A percentile compares a stretch with the other conserved stretches of the same genome.
Evolutionary conservation across 352 stramenopile genomes (phyloP).

Genomic region (Lagenidium sp.): DNA sequence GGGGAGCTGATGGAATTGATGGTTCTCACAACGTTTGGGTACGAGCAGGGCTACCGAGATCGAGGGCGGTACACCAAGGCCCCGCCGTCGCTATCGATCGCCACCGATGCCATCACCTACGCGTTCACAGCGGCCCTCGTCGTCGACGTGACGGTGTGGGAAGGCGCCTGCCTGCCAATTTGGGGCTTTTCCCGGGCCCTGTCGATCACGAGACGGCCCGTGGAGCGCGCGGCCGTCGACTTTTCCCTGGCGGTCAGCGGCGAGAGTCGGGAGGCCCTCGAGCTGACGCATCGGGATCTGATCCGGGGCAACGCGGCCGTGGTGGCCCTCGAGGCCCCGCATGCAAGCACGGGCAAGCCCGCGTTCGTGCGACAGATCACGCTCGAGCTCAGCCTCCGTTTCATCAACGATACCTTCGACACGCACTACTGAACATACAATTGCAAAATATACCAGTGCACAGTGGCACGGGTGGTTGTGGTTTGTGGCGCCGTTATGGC

Average conservation of each 20-base stretch:
- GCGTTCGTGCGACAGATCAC: constrained; percentile 31
- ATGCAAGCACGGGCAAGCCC: constrained; percentile 2
- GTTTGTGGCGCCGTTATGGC: no score
- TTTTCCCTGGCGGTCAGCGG: constrained; percentile 16
- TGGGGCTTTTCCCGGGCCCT: constrained; percentile 34
- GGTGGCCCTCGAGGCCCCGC: constrained; percentile 6
- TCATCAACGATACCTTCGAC: constrained; percentile 42
- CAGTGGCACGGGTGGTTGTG: no score
- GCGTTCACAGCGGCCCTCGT: constrained; percentile 26
- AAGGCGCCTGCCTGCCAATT: constrained; percentile 28
- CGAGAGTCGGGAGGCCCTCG: constrained; percentile 4
- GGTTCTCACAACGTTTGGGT: neutral
- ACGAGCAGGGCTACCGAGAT: constrained; percentile 24
- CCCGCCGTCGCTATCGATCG: constrained; percentile 14
- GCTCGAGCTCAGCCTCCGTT: constrained; percentile 25
- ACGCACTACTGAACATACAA: constrained; percentile 35
- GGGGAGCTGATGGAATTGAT: neutral
- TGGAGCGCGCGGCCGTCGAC: constrained; percentile 1
- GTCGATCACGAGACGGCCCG: constrained; percentile 5
- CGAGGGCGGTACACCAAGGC: constrained; percentile 21
- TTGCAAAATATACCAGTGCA: no score
- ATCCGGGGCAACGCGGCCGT: constrained; percentile 19
- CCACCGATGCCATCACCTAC: constrained; percentile 33
- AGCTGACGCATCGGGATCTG: constrained; percentile 19
- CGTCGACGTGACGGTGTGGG: constrained; percentile 52